Base-by-base conservation (phyloP, 176 grass and related monocot genomes). In the Neostapfia colusana region DNA sequence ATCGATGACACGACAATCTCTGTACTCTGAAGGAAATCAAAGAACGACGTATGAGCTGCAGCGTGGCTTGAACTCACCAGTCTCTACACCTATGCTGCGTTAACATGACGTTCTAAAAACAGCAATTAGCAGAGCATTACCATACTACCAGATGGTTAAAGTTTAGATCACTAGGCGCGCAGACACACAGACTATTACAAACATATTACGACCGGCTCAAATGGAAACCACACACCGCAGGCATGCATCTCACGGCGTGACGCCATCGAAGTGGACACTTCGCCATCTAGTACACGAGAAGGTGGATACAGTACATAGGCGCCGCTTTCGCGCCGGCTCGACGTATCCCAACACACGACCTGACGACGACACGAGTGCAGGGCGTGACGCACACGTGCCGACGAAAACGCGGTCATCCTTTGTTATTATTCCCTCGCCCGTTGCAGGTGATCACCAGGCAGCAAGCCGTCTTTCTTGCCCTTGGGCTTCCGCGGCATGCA, bases 401-500 rank as follows among this genome's bases (percentile, higher is more conserved):
- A 9, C 49, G 50, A 16, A 26, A 12, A 17, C 15, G 7, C 10
- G 25, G 5, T 87, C 48, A 77, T 0, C 44, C 80, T 20, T 38
- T 69, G 57, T 76, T 90, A 27, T 54, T 96, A 83, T 88, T 79
- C 40, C 71, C 82, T 5, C 70, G 69, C 26, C 46, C 59, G 71
- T 48, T 45, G 70, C 78, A 42, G 58, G 89, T 63, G 84, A 81
- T 83, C 4, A 72, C 80, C 68, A 88, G 74, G 79, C 82, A 91
- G 34, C 77, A 48, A 48, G n/a, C 67, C 69, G 48, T 81, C 90
- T 20, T 78, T 93, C 77, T 81, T 97, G 14, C 14, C 40, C 81
- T 67, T 97, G 48, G 83, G 69, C 67, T 40, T 89, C 53, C 90
- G 87, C 4, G 93, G 90, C 80, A 93, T 91, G 83, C 90, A 93